Evolutionary conservation across 805 yeast genomes (phyloP).

Genomic region (Lachancea nothofagi): DNA sequence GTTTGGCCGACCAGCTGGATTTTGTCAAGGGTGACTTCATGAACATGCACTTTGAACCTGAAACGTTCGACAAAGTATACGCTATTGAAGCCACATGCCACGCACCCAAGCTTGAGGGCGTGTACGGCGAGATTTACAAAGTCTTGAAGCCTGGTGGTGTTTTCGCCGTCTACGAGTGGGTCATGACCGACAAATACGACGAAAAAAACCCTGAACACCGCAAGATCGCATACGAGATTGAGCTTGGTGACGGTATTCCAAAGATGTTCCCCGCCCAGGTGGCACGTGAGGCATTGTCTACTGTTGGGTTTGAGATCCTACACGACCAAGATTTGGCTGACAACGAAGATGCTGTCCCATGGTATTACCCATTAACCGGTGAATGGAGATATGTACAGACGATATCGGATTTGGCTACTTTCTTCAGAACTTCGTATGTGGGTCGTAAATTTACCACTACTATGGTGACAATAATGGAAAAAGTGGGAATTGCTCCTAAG

Average conservation of each 20-base stretch:
- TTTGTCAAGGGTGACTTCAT: conserved; percentile 97
- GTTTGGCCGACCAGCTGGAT: conserved; percentile 65
- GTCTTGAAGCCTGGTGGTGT: conserved; percentile 96
- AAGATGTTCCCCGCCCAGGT: conserved; percentile 85
- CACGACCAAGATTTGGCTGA: conserved; percentile 80
- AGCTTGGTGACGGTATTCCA: conserved; percentile 98
- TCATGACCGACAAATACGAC: conserved; percentile 91
- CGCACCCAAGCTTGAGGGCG: conserved; percentile 95
- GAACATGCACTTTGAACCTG: conserved; percentile 95
- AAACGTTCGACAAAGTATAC: conserved; percentile 90
- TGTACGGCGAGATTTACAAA: conserved; percentile 87
- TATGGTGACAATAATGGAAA: conserved; percentile 77
- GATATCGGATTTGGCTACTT: conserved; percentile 70
- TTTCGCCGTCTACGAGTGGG: conserved; percentile 99
- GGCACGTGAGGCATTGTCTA: conserved; percentile 79
- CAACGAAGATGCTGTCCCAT: conserved; percentile 76
- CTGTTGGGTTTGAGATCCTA: conserved; percentile 81
- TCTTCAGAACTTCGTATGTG: conserved; percentile 77
- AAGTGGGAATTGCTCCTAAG: conserved; percentile 81
- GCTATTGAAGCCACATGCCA: conserved; percentile 99
- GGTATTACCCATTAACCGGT: conserved; percentile 97
- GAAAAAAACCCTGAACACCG: conserved; percentile 84
- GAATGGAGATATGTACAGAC: conserved; percentile 85
- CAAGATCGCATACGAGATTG: conserved; percentile 93
- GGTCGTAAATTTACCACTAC: conserved; percentile 86